phyloP scores from a whole-genome alignment of 176 grass and related monocot species.

The Zea luxurians region DNA sequence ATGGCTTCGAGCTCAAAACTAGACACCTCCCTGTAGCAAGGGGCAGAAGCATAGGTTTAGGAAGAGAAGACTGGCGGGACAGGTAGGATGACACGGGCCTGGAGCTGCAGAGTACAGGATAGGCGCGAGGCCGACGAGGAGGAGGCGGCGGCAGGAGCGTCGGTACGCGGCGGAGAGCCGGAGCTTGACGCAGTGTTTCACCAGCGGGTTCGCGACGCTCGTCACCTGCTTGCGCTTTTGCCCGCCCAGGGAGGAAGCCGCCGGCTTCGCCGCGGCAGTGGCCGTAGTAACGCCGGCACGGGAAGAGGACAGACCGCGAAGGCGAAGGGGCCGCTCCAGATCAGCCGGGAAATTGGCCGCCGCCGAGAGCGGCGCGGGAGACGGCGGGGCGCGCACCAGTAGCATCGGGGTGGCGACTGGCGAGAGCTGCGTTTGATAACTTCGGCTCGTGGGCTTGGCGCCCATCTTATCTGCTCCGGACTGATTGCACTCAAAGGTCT shows the following conservation, averaged over 20 bases:
- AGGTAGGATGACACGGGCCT: background rate
- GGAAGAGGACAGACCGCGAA: background rate
- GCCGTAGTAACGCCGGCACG: background rate
- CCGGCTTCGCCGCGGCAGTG: background rate
- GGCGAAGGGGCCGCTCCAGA: background rate
- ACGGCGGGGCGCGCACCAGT: slow-evolving; percentile 32
- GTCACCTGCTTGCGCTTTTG: slow-evolving; percentile 64
- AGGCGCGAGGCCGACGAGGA: slow-evolving; percentile 75
- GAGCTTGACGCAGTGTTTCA: slow-evolving; percentile 95
- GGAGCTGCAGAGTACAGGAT: slow-evolving; percentile 52
- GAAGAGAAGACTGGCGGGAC: background rate
- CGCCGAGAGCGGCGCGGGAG: background rate
- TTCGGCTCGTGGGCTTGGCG: background rate
- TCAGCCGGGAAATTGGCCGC: background rate
- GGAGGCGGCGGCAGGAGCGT: slow-evolving; percentile 47
- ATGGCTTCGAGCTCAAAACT: slow-evolving; percentile 44
- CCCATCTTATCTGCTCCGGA: slow-evolving; percentile 36
- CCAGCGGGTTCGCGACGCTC: slow-evolving; percentile 80
- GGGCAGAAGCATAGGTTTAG: background rate
- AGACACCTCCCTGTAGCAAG: slow-evolving; percentile 64
- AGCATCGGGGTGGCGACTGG: slow-evolving; percentile 32
- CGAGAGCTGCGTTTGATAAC: background rate
- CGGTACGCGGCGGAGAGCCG: slow-evolving; percentile 75
- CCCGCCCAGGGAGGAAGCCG: slow-evolving; percentile 9
- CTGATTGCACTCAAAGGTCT: background rate